Conservation (phyloP, 768 basidiomycete genomes). For the Tulasnella calospora region DNA sequence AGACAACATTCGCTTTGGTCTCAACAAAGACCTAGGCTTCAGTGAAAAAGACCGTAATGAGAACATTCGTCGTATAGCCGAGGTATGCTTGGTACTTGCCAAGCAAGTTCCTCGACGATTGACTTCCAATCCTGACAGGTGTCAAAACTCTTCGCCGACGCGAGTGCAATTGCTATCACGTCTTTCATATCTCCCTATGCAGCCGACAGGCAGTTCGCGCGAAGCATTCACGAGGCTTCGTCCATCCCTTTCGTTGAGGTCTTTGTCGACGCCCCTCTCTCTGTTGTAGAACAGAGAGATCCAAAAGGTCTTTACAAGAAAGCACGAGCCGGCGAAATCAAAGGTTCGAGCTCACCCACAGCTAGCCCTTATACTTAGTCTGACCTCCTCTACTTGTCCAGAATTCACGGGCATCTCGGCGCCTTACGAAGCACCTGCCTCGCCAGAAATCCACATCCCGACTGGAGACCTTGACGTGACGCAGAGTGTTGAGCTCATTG, state of each 20-base stretch:
- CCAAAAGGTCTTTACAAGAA: conserved; percentile 98
- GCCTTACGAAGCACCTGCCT: conserved; percentile 84
- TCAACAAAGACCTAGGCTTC: conserved; percentile 96
- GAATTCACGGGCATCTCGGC: conserved; percentile 98
- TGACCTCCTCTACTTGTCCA: conserved; percentile 35
- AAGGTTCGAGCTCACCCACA: conserved; percentile 51
- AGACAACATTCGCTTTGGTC: conserved; percentile 90
- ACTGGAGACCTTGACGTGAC: conserved; percentile 76
- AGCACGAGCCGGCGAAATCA: conserved; percentile 91
- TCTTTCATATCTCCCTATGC: conserved; percentile 99
- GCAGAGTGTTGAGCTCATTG: conserved; percentile 72
- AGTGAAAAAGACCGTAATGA: conserved; percentile 87
- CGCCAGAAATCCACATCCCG: conserved; percentile 86
- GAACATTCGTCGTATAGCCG: conserved; percentile 95
- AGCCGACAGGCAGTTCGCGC: conserved; percentile 75
- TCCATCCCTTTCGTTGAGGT: conserved; percentile 87
- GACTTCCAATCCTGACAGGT: conserved; percentile 52
- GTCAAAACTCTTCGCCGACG: conserved; percentile 87
- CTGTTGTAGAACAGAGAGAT: conserved; percentile 84
- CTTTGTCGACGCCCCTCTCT: conserved; percentile 86
- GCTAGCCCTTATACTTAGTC: background rate
- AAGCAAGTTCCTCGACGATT: background rate
- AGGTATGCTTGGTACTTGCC: conserved; percentile 49
- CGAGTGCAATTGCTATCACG: conserved; percentile 79
- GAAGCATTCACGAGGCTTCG: conserved; percentile 70